Percentiles rank a stretch among this genome's conserved stretches.
These are phyloP conservation scores for Tricholoma sp. DNA, from an alignment of 768 basidiomycete species.

Conservation along the genomic window DNA sequence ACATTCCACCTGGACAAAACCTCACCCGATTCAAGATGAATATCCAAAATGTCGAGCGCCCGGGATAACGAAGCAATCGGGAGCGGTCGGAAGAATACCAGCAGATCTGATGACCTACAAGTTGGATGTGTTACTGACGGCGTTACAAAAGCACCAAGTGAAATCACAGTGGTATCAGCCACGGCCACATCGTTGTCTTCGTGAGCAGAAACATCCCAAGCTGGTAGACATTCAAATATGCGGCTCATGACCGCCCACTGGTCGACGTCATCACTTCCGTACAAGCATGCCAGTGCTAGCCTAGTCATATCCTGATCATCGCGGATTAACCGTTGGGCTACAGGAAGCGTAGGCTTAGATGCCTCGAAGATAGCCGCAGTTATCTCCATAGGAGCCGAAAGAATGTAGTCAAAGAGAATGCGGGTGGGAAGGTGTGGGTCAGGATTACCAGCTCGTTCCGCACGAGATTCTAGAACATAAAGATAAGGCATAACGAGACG, in stretches of 20 bases:
- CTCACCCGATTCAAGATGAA: slow-evolving; percentile 92
- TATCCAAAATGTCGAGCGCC: slow-evolving; percentile 85
- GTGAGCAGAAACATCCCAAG: slow-evolving; percentile 64
- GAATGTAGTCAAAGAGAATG: slow-evolving; percentile 66
- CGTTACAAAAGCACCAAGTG: slow-evolving; percentile 73
- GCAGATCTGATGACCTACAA: slow-evolving; percentile 63
- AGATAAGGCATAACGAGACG: slow-evolving; percentile 88
- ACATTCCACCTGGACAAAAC: slow-evolving; percentile 86
- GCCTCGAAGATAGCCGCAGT: slow-evolving; percentile 79
- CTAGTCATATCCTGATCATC: slow-evolving; percentile 82
- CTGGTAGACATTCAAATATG: slow-evolving; percentile 95
- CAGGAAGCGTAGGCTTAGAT: slow-evolving; percentile 83
- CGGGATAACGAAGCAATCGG: slow-evolving; percentile 70
- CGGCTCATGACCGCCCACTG: slow-evolving; percentile 83
- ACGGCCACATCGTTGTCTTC: slow-evolving; percentile 65
- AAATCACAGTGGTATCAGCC: slow-evolving; percentile 75
- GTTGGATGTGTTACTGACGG: slow-evolving; percentile 60
- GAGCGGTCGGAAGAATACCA: slow-evolving; percentile 79
- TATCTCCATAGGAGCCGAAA: slow-evolving; percentile 60
- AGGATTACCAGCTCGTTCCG: slow-evolving; percentile 72
- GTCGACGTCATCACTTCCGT: slow-evolving; percentile 68
- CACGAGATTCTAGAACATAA: slow-evolving; percentile 83
- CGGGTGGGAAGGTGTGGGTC: slow-evolving; percentile 63
- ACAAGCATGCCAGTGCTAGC: slow-evolving; percentile 83
- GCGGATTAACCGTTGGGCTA: slow-evolving; percentile 65